Conservation (phyloP, 495 filamentous ascomycete species). For the Daldinia loculata region DNA sequence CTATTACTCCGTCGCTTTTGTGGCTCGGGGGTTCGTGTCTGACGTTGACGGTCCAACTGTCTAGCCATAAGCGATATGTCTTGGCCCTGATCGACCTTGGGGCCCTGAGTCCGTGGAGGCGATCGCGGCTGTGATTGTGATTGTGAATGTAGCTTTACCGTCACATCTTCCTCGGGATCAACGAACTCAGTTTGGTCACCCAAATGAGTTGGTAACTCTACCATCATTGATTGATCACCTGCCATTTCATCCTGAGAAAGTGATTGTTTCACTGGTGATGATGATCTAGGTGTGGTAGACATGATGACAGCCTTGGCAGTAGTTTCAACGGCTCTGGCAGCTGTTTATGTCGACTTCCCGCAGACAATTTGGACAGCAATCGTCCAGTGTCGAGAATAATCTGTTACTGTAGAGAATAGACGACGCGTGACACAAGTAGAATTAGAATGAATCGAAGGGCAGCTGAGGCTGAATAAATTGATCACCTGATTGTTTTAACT, state of each 20-base stretch:
- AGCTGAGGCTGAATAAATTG: conserved; percentile 1
- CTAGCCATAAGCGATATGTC: conserved; percentile 15
- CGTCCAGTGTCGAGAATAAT: conserved; percentile 27
- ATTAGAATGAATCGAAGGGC: conserved; percentile 23
- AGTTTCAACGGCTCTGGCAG: background rate
- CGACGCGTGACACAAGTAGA: conserved; percentile 34
- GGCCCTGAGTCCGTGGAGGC: conserved; percentile 44
- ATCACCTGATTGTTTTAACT: conserved; percentile 19
- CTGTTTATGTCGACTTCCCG: too few relatives aligned
- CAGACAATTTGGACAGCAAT: too few relatives aligned
- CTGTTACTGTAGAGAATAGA: conserved; percentile 27
- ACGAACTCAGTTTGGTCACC: conserved; percentile 31
- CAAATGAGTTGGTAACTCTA: conserved; percentile 43
- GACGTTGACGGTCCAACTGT: conserved; percentile 36
- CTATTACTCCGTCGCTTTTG: conserved; percentile 45
- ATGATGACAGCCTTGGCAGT: conserved; percentile 20
- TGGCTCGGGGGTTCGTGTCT: conserved; percentile 40
- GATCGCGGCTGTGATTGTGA: conserved; percentile 49
- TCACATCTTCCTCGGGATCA: conserved; percentile 34
- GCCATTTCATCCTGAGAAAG: conserved; percentile 29
- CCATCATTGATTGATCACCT: conserved; percentile 47
- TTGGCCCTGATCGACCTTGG: conserved; percentile 54
- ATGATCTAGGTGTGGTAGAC: conserved; percentile 44
- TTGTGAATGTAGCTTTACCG: conserved; percentile 47
- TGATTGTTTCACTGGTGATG: conserved; percentile 35